Percentiles rank a stretch among this genome's conserved stretches.
phyloP scores from a whole-genome alignment of 257 asterid genomes.

The Primulina huaijiensis region DNA sequence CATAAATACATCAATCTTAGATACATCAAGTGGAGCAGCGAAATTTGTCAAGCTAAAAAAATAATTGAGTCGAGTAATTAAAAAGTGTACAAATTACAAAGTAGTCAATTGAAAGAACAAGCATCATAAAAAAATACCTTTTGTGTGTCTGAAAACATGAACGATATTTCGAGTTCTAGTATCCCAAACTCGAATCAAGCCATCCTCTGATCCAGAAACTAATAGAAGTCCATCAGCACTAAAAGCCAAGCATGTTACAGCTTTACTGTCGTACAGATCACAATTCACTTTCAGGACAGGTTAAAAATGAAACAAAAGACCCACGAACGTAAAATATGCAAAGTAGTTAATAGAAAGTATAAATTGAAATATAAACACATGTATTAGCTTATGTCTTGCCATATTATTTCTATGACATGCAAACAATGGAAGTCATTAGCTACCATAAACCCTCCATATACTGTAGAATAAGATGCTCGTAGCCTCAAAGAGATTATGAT shows the following conservation, averaged over 20 bases:
- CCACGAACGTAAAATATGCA: constrained; percentile 12
- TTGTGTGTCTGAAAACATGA: constrained; percentile 65
- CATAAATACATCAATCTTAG: too few species aligned
- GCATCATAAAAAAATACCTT: constrained; percentile 47
- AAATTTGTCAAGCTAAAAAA: not conserved
- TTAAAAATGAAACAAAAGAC: not conserved
- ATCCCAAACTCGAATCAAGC: constrained; percentile 87
- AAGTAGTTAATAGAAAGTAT: constrained; percentile 17
- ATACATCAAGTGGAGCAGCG: too few species aligned
- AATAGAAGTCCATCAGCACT: constrained; percentile 65
- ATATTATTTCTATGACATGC: not conserved
- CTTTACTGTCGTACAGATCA: constrained; percentile 61
- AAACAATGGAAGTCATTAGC: not conserved
- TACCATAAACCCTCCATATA: not conserved
- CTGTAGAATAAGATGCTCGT: too few species aligned
- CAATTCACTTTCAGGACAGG: constrained; percentile 24
- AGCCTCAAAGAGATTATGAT: too few species aligned
- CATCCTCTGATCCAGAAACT: constrained; percentile 91
- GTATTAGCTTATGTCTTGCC: not conserved
- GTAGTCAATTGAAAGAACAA: not conserved
- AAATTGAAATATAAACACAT: constrained; percentile 11
- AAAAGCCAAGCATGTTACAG: constrained; percentile 78
- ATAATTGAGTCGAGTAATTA: not conserved
- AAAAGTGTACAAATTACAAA: not conserved
- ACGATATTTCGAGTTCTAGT: constrained; percentile 56